These are phyloP conservation scores for Hordeum vulgare DNA, from an alignment of 176 grass and related monocot genomes.

Conservation along the genomic window DNA sequence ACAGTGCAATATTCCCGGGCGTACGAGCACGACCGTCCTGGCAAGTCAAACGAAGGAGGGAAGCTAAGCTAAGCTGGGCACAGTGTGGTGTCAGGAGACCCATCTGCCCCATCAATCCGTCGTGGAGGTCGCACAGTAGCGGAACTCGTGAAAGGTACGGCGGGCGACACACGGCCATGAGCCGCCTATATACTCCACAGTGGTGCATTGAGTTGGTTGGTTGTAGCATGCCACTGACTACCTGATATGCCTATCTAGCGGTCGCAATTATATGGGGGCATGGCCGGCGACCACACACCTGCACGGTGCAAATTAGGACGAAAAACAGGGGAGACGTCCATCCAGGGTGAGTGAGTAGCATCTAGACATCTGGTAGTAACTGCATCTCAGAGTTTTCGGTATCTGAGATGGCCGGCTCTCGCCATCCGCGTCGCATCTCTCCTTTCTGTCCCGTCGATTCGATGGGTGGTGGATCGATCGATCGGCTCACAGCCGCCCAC, in stretches of 20 bases:
- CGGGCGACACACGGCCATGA: background rate
- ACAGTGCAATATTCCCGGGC: background rate
- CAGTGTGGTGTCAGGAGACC: background rate
- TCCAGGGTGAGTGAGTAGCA: background rate
- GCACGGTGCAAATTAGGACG: background rate
- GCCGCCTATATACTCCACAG: background rate
- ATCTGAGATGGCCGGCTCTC: background rate
- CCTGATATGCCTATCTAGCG: background rate
- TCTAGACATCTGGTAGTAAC: background rate
- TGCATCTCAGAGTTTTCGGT: too few species aligned
- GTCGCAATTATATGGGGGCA: background rate
- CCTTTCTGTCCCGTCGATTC: background rate
- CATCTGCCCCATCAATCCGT: slow-evolving; percentile 9
- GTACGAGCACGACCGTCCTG: too few species aligned
- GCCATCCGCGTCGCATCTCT: background rate
- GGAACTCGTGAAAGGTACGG: background rate
- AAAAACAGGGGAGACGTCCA: background rate
- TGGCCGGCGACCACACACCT: background rate
- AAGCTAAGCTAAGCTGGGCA: background rate
- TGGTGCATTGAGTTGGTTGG: background rate
- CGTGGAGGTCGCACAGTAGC: background rate
- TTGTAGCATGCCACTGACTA: background rate
- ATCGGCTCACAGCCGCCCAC: background rate
- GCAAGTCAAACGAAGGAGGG: background rate
- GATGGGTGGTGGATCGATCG: background rate